Conservation (phyloP, 306 rosid species). For the Lagenaria siceraria region DNA sequence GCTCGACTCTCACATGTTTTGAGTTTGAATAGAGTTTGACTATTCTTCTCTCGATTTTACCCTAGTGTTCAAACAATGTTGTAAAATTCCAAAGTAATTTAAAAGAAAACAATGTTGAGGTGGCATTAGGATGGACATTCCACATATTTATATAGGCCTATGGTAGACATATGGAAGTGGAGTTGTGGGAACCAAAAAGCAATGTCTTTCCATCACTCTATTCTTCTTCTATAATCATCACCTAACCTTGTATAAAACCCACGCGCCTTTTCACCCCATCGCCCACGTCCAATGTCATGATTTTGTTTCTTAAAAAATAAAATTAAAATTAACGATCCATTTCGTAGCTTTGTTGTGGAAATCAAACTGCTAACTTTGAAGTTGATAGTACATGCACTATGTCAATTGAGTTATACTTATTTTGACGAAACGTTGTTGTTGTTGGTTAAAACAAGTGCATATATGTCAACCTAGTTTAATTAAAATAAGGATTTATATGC, state of each 20-base stretch:
- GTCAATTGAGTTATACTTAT: too few species aligned
- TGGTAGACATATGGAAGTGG: background rate
- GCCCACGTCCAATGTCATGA: background rate
- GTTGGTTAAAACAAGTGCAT: too few species aligned
- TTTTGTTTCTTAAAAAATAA: background rate
- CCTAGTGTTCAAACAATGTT: too few species aligned
- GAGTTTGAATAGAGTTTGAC: too few species aligned
- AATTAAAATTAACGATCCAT: background rate
- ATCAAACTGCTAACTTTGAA: too few species aligned
- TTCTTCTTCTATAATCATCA: background rate
- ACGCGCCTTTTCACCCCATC: background rate
- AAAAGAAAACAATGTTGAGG: background rate
- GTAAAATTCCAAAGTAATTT: background rate
- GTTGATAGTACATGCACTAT: too few species aligned
- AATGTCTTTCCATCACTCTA: background rate
- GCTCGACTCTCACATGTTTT: too few species aligned
- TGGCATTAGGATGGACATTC: background rate
- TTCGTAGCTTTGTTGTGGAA: too few species aligned
- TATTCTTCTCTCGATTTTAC: too few species aligned
- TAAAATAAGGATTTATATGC: too few species aligned
- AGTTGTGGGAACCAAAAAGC: background rate
- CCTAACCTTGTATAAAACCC: background rate
- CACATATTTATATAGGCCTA: background rate
- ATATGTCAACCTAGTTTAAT: too few species aligned
- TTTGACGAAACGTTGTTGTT: too few species aligned